Conservation (phyloP, 352 stramenopile species). For the Aphanomyces euteiches region DNA sequence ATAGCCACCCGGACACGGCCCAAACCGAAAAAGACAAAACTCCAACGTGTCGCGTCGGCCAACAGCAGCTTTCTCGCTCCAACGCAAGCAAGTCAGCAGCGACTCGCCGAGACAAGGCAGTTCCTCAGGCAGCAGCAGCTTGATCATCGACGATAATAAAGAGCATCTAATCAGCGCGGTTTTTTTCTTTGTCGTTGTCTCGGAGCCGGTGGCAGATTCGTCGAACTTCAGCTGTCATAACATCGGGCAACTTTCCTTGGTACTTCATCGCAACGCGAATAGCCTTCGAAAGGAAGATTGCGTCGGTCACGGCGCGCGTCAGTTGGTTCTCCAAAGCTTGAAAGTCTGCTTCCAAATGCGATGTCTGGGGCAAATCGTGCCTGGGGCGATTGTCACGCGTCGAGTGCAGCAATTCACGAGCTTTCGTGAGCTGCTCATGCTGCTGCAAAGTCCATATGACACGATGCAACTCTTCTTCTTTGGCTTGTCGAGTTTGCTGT, state of each 20-base stretch:
- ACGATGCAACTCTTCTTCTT: slow-evolving; percentile 13
- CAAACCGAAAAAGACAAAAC: not conserved
- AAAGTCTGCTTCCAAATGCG: slow-evolving; percentile 5
- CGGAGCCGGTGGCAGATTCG: slow-evolving; percentile 17
- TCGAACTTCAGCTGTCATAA: slow-evolving; percentile 17
- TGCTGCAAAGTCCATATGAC: slow-evolving; percentile 19
- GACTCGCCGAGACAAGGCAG: not conserved
- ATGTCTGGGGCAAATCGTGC: not conserved
- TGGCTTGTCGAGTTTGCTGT: not conserved
- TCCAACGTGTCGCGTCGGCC: not conserved
- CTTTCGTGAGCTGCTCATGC: not conserved
- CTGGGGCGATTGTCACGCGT: too few species aligned
- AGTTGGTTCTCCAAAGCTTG: slow-evolving; percentile 20
- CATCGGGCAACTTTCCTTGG: slow-evolving; percentile 10
- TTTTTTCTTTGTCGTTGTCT: not conserved
- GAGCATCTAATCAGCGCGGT: too few species aligned
- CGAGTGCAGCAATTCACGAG: not conserved
- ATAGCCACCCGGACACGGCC: not conserved
- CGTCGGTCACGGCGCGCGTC: slow-evolving; percentile 2
- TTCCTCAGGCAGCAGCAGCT: not conserved
- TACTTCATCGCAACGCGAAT: slow-evolving; percentile 18
- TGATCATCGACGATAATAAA: not conserved
- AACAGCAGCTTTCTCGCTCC: slow-evolving; percentile 20
- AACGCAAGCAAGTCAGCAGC: slow-evolving; percentile 22
- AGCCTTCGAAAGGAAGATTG: slow-evolving; percentile 19